A percentile compares a stretch with the other conserved stretches of the same genome.
Evolutionary conservation across 129 eudicot genomes (phyloP).

Genomic region (Flaveria brownii): DNA sequence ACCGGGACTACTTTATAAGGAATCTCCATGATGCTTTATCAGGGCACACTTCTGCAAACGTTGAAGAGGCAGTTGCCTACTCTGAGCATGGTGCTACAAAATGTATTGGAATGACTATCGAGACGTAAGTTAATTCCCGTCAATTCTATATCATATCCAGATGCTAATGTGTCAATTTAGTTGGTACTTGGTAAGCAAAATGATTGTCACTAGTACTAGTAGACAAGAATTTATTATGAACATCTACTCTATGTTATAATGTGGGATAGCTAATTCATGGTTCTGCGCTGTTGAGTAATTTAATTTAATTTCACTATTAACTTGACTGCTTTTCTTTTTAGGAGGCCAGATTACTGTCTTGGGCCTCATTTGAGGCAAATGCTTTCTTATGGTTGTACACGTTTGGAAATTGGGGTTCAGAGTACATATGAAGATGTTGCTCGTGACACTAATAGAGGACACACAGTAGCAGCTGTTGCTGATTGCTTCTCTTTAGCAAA

Average conservation of each 20-base stretch:
- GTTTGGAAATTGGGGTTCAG: constrained; percentile 95
- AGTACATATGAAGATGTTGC: constrained; percentile 99
- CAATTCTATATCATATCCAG: constrained; percentile 10
- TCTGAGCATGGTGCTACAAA: constrained; percentile 94
- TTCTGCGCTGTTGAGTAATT: background rate
- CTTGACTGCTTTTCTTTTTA: constrained; percentile 21
- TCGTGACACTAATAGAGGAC: constrained; percentile 96
- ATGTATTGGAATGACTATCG: constrained; percentile 99
- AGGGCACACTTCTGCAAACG: constrained; percentile 95
- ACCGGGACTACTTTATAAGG: constrained; percentile 87
- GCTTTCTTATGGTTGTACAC: constrained; percentile 93
- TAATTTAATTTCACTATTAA: background rate
- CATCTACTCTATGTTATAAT: constrained; percentile 11
- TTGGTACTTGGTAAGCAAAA: constrained; percentile 1
- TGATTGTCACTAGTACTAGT: background rate
- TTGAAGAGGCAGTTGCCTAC: constrained; percentile 95
- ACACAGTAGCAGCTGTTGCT: constrained; percentile 98
- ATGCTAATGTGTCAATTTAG: background rate
- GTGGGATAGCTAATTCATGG: constrained; percentile 2
- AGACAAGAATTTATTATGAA: background rate
- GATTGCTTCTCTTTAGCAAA: constrained; percentile 96
- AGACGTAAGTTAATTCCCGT: constrained; percentile 59
- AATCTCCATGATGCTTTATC: constrained; percentile 98
- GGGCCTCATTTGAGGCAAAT: constrained; percentile 98
- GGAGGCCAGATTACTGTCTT: constrained; percentile 98